These are phyloP conservation scores for Plasmopara viticola DNA, from an alignment of 352 stramenopile species.

Conservation along the genomic window DNA sequence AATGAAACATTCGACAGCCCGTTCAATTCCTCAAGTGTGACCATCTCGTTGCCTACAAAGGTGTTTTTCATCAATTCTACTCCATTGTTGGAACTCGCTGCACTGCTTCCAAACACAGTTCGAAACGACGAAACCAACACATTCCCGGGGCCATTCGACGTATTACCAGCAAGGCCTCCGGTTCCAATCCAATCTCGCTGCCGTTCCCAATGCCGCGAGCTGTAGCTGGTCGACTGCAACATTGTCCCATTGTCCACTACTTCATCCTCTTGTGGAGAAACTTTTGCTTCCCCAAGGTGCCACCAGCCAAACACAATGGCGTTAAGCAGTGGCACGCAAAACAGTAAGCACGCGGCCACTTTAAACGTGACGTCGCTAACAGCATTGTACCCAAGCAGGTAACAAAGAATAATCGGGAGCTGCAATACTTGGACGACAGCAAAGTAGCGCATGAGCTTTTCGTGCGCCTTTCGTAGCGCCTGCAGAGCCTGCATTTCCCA, in stretches of 20 bases:
- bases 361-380: slow-evolving; percentile 31
- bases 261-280: slow-evolving; percentile 12
- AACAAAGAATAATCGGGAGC: slow-evolving; percentile 43
- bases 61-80: slow-evolving; percentile 42
- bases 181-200: slow-evolving; percentile 27
- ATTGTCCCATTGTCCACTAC: slow-evolving; percentile 22
- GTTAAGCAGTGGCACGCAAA: slow-evolving; percentile 46
- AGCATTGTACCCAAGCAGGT: slow-evolving; percentile 17
- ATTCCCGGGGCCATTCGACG: slow-evolving; percentile 22
- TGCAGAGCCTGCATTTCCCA: slow-evolving; percentile 25
- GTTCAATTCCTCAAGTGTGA: slow-evolving; percentile 51
- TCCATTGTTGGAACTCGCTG: slow-evolving; percentile 17
- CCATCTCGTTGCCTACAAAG: slow-evolving; percentile 39
- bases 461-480: slow-evolving; percentile 24
- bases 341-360: slow-evolving; percentile 35
- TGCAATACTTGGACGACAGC: slow-evolving; percentile 38
- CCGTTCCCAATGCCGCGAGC: slow-evolving; percentile 21
- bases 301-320: slow-evolving; percentile 42
- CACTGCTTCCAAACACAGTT: slow-evolving; percentile 34
- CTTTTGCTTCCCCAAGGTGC: slow-evolving; percentile 24
- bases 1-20: slow-evolving; percentile 49
- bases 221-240: slow-evolving; percentile 27
- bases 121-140: slow-evolving; percentile 34
- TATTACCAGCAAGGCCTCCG: slow-evolving; percentile 15
- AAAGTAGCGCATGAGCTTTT: slow-evolving; percentile 48